Conservation (phyloP, 192 early-diverging fungal species). For the Chytriomyces sp. region DNA sequence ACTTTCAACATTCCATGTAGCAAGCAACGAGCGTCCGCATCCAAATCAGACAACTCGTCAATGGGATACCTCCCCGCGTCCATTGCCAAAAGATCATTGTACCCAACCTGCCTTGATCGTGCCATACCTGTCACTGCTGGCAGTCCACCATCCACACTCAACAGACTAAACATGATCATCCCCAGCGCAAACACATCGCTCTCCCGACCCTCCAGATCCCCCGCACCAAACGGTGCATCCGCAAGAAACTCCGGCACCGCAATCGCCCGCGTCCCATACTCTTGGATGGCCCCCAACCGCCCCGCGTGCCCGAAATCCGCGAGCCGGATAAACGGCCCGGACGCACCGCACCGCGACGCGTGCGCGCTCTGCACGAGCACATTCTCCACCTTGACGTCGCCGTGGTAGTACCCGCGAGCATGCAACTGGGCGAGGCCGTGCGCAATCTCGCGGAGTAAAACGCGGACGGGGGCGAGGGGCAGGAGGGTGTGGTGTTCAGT, state of each 20-base stretch:
- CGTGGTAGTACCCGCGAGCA: slow-evolving; percentile 49
- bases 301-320: slow-evolving; percentile 33
- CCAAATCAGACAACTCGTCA: neutral
- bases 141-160: slow-evolving; percentile 11
- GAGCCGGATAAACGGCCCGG: neutral
- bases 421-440: slow-evolving; percentile 51
- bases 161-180: slow-evolving; percentile 20
- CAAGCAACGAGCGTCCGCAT: neutral
- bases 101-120: neutral
- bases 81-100: neutral
- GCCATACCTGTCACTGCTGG: neutral
- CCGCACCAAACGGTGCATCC: neutral
- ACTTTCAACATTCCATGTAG: slow-evolving; percentile 11
- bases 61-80: neutral
- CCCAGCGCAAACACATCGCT: slow-evolving; percentile 34
- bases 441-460: slow-evolving; percentile 49
- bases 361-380: slow-evolving; percentile 41
- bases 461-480: slow-evolving; percentile 13
- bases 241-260: slow-evolving; percentile 18
- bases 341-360: too few relatives aligned
- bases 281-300: slow-evolving; percentile 3
- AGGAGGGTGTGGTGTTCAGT: neutral
- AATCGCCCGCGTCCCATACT: slow-evolving; percentile 23
- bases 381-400: slow-evolving; percentile 67
- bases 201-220: slow-evolving; percentile 15